Evolutionary conservation across 805 yeast genomes (phyloP).

Genomic region (Pichia thaimueangensis): DNA sequence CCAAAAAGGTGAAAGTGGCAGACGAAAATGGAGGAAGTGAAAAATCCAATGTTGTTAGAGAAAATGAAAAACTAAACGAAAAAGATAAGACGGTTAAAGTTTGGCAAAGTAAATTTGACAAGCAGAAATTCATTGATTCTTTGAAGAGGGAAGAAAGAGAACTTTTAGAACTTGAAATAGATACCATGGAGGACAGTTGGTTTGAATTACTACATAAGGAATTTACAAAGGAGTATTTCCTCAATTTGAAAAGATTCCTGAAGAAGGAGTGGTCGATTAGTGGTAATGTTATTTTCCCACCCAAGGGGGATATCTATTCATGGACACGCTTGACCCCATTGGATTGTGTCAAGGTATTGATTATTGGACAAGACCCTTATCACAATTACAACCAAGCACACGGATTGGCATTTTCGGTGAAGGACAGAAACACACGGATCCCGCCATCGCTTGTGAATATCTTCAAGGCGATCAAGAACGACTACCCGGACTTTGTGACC

Average conservation of each 20-base stretch:
- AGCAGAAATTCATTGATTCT: conserved; percentile 42
- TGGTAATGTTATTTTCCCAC: conserved; percentile 65
- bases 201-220: conserved; percentile 60
- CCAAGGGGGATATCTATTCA: conserved; percentile 68
- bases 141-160: conserved; percentile 42
- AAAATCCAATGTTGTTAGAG: not conserved
- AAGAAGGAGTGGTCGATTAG: conserved; percentile 35
- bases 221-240: conserved; percentile 78
- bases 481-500: conserved; percentile 62
- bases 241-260: conserved; percentile 63
- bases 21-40: not conserved
- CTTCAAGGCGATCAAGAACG: conserved; percentile 63
- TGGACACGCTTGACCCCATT: conserved; percentile 89
- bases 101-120: too few species aligned
- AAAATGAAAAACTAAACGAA: not conserved
- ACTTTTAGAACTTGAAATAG: conserved; percentile 60
- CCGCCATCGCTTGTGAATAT: conserved; percentile 88
- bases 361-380: conserved; percentile 95
- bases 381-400: conserved; percentile 93
- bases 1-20: conserved; percentile 5
- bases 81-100: too few species aligned
- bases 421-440: conserved; percentile 68
- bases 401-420: conserved; percentile 90
- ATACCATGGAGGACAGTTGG: conserved; percentile 74
- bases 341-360: conserved; percentile 62